Evolutionary conservation across 202 grass and related monocot genomes (phyloP).

Genomic region (Tripidium arundinaceum): DNA sequence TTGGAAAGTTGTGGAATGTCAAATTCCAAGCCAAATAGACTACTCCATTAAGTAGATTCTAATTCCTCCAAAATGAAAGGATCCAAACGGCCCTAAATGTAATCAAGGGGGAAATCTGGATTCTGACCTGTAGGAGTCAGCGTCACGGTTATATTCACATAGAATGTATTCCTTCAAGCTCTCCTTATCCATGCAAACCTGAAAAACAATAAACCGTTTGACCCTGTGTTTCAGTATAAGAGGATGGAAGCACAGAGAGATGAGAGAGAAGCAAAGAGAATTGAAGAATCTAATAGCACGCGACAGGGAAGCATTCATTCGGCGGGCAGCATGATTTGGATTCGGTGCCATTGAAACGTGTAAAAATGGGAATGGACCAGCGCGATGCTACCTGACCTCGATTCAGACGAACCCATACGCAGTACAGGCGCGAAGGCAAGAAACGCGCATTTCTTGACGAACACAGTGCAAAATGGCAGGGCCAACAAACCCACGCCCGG

Average conservation of each 20-base stretch:
- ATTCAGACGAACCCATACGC: not conserved
- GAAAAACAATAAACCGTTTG: slow-evolving; percentile 7
- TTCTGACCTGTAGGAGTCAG: slow-evolving; percentile 86
- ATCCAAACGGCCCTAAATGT: no score
- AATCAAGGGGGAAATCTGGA: not conserved
- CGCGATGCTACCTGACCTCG: not conserved
- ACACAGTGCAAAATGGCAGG: not conserved
- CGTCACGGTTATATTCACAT: slow-evolving; percentile 95
- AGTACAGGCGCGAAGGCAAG: not conserved
- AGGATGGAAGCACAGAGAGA: no score
- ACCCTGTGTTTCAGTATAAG: no score
- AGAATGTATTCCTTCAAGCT: slow-evolving; percentile 87
- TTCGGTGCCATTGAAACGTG: not conserved
- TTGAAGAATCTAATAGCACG: not conserved
- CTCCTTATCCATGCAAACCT: slow-evolving; percentile 84
- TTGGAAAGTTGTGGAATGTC: no score
- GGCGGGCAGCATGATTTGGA: not conserved
- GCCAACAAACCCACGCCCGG: not conserved
- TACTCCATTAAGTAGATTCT: no score
- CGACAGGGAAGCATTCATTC: not conserved
- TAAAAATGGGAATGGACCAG: not conserved
- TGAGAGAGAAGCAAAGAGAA: not conserved
- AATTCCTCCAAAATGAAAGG: no score
- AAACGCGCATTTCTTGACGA: slow-evolving; percentile 6
- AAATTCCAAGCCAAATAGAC: no score